A percentile compares a stretch with the other conserved stretches of the same genome.
phyloP scores from a whole-genome alignment of 2,329 filamentous ascomycete genomes.

The Penicillium sp. region DNA sequence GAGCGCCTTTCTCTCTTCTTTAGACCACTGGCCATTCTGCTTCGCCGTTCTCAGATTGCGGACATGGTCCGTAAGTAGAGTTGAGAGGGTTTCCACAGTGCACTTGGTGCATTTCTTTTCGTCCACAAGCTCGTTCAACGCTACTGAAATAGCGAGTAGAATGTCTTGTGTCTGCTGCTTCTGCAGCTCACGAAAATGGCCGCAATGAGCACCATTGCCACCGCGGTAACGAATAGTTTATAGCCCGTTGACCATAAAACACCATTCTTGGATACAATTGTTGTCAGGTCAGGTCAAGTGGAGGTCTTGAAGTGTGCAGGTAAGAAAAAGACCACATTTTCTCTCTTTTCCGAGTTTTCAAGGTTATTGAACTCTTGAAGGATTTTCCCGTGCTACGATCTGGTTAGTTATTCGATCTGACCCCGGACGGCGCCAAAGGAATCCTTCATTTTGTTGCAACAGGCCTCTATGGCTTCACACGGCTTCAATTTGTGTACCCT shows the following conservation, averaged over 20 bases:
- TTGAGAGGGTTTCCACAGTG: neutral
- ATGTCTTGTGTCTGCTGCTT: neutral
- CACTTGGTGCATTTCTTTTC: neutral
- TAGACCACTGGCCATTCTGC: neutral
- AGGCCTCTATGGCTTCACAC: neutral
- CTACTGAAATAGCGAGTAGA: neutral
- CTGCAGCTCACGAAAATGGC: slow-evolving; percentile 19
- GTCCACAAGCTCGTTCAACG: neutral
- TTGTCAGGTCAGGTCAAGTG: neutral
- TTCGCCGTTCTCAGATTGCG: neutral
- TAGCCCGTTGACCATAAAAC: slow-evolving; percentile 13
- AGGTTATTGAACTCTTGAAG: neutral
- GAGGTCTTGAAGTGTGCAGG: neutral
- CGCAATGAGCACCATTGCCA: slow-evolving; percentile 30
- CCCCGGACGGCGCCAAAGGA: too few relatives aligned
- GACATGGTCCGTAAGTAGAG: neutral
- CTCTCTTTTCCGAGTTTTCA: neutral
- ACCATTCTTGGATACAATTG: neutral
- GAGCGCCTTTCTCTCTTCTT: neutral
- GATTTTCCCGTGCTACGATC: neutral
- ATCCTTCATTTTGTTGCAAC: neutral
- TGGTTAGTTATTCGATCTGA: neutral
- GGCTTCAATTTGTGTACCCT: neutral
- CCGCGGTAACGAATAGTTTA: slow-evolving; percentile 27
- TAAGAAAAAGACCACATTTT: neutral